Conservation (phyloP, 805 yeast species). For the Wickerhamomyces silvicola region DNA sequence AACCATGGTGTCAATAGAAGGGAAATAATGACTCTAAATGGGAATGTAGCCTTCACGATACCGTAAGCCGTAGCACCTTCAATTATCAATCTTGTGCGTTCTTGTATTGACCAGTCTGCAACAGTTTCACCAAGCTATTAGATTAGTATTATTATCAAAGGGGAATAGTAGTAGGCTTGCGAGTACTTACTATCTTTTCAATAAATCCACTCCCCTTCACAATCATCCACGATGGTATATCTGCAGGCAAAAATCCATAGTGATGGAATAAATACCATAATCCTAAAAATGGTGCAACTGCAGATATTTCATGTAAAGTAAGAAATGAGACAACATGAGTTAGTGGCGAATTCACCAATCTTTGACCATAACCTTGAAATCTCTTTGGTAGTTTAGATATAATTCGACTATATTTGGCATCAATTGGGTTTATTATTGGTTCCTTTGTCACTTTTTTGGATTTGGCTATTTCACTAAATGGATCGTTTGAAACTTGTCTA, state of each 20-base stretch:
- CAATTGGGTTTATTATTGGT: conserved; percentile 1
- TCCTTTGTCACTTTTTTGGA: conserved; percentile 4
- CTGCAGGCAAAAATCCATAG: conserved; percentile 45
- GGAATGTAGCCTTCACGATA: conserved; percentile 53
- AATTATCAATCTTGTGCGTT: conserved; percentile 47
- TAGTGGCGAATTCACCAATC: conserved; percentile 49
- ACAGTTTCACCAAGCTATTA: conserved; percentile 20
- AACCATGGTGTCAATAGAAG: conserved; percentile 51
- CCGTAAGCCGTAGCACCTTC: conserved; percentile 77
- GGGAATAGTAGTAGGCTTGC: conserved; percentile 15
- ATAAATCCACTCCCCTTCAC: conserved; percentile 52
- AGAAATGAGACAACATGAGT: conserved; percentile 59
- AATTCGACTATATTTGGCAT: conserved; percentile 12
- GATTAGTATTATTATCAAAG: no score
- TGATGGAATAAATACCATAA: conserved; percentile 63
- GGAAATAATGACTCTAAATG: conserved; percentile 45
- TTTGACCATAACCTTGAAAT: conserved; percentile 42
- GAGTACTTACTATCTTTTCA: conserved; percentile 41
- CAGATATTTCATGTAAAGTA: conserved; percentile 68
- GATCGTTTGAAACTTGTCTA: conserved; percentile 2
- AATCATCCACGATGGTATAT: conserved; percentile 55
- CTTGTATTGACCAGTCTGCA: conserved; percentile 33
- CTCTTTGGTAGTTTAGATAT: conserved; percentile 42
- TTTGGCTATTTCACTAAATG: conserved; percentile 9
- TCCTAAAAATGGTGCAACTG: conserved; percentile 62